Base-by-base conservation (phyloP, 1,284 basidiomycete genomes). In the Irpex lacteus region DNA sequence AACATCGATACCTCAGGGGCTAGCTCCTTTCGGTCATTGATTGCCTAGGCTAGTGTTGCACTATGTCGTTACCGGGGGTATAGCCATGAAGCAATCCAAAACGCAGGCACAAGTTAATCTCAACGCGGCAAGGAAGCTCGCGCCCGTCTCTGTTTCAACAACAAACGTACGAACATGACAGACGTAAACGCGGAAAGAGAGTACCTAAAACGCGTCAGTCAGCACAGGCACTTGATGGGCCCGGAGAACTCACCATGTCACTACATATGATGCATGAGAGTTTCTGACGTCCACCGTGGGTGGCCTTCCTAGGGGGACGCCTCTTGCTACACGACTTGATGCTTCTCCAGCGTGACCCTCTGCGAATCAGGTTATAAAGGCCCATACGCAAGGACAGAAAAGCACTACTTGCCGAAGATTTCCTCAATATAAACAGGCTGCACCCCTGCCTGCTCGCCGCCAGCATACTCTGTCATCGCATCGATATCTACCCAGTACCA, bases 401-500 rank as follows among this genome's bases (percentile, higher is more conserved):
- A 8, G 47, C 47, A 76, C 88, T 65, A 62, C 50, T 9, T 18
- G 94, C 95, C 86, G 70, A 95, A 92, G 62, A 97, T 90, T 70
- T 92, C 87, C 73, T 97, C 94, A 11, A 98, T 77, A 67, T 94
- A 86, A 0, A 98, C 94, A 37, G 94, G 91, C 73, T 96, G 93
- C 0, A 96, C 88, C 60, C 83, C 81, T 18, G 82, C 83, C 9
- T 77, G 73, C 66, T 87, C 84, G 1, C 92, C 92, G 5, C 93
- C 92, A n/a, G 87, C 88, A 72, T 85, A 86, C 61, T 90, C 82
- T 1, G 92, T 89, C 88, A 99, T 96, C 37, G 87, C 85, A 15
- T 86, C 81, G 2, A 96, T 83, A 73, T 98, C 94, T 34, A 89
- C 87, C 90, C 96, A 98, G 72, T 94, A 96, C 96, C 97, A 99